Evolutionary conservation across 768 basidiomycete genomes (phyloP).

Genomic region (Amanita fuliginea): DNA sequence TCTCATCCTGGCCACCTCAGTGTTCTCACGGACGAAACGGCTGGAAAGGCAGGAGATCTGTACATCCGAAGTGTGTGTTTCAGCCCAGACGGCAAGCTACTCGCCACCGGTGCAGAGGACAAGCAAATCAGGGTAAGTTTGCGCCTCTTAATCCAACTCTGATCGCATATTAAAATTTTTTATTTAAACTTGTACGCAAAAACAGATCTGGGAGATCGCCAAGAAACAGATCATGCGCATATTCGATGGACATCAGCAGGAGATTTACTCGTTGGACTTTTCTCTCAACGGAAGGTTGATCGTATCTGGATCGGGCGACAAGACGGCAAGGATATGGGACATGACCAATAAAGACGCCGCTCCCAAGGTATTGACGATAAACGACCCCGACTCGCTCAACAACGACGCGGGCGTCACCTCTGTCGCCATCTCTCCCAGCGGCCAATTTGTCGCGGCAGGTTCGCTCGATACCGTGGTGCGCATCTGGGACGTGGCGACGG

Average conservation of each 20-base stretch:
- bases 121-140: slow-evolving; percentile 74
- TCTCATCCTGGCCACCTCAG: slow-evolving; percentile 6
- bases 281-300: slow-evolving; percentile 78
- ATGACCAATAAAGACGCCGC: slow-evolving; percentile 18
- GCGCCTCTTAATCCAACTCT: slow-evolving; percentile 12
- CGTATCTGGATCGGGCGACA: slow-evolving; percentile 80
- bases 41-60: slow-evolving; percentile 17
- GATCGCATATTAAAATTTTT: not conserved
- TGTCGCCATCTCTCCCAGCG: slow-evolving; percentile 71
- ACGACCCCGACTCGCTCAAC: slow-evolving; percentile 37
- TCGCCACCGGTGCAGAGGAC: slow-evolving; percentile 92
- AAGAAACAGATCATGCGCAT: slow-evolving; percentile 68
- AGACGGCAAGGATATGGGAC: slow-evolving; percentile 38
- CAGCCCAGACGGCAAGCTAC: slow-evolving; percentile 77
- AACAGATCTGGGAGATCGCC: slow-evolving; percentile 85
- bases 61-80: slow-evolving; percentile 65
- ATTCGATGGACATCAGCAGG: slow-evolving; percentile 85
- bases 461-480: slow-evolving; percentile 68
- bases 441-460: slow-evolving; percentile 54
- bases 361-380: slow-evolving; percentile 32
- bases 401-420: slow-evolving; percentile 60
- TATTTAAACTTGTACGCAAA: too few relatives aligned
- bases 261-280: slow-evolving; percentile 92
- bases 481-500: slow-evolving; percentile 68
- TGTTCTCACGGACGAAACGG: slow-evolving; percentile 20